Base-by-base conservation (phyloP, 306 rosid species). In the Vicia sativa region DNA sequence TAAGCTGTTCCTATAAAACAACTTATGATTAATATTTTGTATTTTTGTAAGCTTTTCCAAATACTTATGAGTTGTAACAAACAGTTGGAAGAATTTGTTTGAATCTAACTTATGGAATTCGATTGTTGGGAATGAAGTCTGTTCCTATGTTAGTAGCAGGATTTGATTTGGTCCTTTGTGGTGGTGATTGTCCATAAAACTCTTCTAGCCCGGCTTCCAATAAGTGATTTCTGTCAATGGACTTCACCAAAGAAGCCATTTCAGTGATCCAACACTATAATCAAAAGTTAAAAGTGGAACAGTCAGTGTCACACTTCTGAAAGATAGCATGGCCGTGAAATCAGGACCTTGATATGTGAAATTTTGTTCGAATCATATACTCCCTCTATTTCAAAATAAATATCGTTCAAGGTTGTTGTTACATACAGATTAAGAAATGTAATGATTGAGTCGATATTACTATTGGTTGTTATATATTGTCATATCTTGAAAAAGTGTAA, bases 131-230 rank as follows among this genome's bases (percentile, higher is more conserved):
- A 21, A 86, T 81, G 83, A 92, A 89, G 43, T 89, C 95, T 26
- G 98, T 87, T 18, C 96, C 98, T 11, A 84, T 78, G 19, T 89
- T 62, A 23, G 86, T 49, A 61, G 83, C 78, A 8, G 89, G 96
- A 68, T 92, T 92, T 34, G 86, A 53, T 50, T 83, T 59, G 74
- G 69, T 89, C 63, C 87, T 86, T 70, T 83, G 89, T 58, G 93
- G 98, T 1, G 92, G 82, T 23, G 92, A 80, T 28, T 80, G 87
- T 19, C 96, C 98, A 45, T 92, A 89, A 74, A 92, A 89, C 4
- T 96, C 96, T 82, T 89, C 95, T 11, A 89, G 74, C 11, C 98
- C 98, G 11, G 83, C 95, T 70, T 92, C 96, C 63, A 89, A 79
- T 60, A 89, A 78, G 85, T 89, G 98, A 34, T 87, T 89, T 72